Percentiles rank a stretch among this genome's conserved stretches.
These are phyloP conservation scores for Candida sp. DNA, from an alignment of 1,139 yeast species.

Conservation along the genomic window DNA sequence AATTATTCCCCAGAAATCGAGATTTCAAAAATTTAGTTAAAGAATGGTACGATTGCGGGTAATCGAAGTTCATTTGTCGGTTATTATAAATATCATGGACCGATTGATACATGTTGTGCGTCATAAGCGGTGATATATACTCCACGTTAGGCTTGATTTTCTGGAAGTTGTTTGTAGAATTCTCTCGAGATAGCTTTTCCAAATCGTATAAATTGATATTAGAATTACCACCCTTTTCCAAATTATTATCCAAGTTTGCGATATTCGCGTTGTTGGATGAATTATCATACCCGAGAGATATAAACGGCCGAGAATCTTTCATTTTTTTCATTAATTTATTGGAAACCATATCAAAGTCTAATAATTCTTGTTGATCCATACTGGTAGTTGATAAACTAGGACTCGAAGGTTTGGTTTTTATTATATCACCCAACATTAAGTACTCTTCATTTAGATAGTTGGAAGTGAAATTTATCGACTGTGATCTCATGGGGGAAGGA, in stretches of 20 bases:
- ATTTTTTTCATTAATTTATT: conserved; percentile 16
- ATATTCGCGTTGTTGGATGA: neutral
- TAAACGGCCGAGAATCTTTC: conserved; percentile 39
- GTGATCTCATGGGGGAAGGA: neutral
- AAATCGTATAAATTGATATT: conserved; percentile 1
- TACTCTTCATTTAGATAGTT: conserved; percentile 55
- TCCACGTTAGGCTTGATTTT: conserved; percentile 6
- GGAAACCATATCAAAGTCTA: conserved; percentile 6
- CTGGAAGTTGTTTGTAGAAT: conserved; percentile 6
- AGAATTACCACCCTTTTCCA: conserved; percentile 2
- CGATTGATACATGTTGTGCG: conserved; percentile 58
- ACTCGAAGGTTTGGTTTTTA: conserved; percentile 50
- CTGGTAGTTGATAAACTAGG: conserved; percentile 39
- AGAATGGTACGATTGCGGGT: conserved; percentile 65
- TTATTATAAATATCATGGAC: conserved; percentile 65
- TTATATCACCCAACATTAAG: conserved; percentile 53
- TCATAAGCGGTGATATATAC: conserved; percentile 53
- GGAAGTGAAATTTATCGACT: conserved; percentile 14
- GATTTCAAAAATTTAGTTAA: conserved; percentile 52
- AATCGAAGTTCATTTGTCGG: conserved; percentile 56
- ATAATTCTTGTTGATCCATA: conserved; percentile 4
- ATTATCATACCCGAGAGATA: conserved; percentile 33
- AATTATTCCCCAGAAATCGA: conserved; percentile 44
- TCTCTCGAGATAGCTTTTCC: conserved; percentile 1
- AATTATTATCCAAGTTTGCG: conserved; percentile 9